These are phyloP conservation scores for Mortierella claussenii DNA, from an alignment of 192 early-diverging fungal genomes.

Conservation along the genomic window DNA sequence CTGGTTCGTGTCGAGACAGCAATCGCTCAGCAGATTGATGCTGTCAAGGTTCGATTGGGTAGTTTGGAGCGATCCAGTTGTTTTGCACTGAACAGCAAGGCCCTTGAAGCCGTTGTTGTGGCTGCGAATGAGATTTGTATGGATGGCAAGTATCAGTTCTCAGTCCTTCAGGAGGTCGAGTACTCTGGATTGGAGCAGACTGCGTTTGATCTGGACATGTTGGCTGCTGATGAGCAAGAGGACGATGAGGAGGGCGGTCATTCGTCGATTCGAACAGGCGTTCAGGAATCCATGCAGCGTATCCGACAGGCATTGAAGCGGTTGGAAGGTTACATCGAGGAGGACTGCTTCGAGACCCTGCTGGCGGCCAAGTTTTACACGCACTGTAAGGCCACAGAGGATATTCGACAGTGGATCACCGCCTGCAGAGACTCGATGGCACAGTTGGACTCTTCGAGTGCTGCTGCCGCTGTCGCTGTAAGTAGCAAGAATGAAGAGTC, in stretches of 20 bases:
- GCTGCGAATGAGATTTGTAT: constrained; percentile 33
- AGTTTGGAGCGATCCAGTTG: constrained; percentile 51
- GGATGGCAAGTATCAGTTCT: constrained; percentile 46
- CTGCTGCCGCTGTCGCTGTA: no score
- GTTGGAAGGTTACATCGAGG: constrained; percentile 37
- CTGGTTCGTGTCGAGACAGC: constrained; percentile 47
- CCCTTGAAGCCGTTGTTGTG: constrained; percentile 28
- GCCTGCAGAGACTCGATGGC: constrained; percentile 43
- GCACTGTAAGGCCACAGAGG: constrained; percentile 53
- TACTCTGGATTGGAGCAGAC: constrained; percentile 41
- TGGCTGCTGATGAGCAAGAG: background rate
- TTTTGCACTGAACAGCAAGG: constrained; percentile 47
- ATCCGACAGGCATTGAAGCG: constrained; percentile 30
- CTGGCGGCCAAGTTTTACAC: constrained; percentile 47
- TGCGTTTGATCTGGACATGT: constrained; percentile 46
- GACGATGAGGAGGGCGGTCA: constrained; percentile 9
- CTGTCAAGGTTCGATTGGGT: constrained; percentile 38
- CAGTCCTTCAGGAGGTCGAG: constrained; percentile 49
- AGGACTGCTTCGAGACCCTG: constrained; percentile 50
- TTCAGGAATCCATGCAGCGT: constrained; percentile 52
- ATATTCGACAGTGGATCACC: constrained; percentile 55
- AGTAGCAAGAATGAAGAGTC: constrained; percentile 5
- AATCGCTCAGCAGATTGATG: constrained; percentile 48
- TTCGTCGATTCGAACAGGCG: constrained; percentile 15
- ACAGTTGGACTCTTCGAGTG: constrained; percentile 1